Conservation (phyloP, 257 asterid species). For the Fraxinus americana region DNA sequence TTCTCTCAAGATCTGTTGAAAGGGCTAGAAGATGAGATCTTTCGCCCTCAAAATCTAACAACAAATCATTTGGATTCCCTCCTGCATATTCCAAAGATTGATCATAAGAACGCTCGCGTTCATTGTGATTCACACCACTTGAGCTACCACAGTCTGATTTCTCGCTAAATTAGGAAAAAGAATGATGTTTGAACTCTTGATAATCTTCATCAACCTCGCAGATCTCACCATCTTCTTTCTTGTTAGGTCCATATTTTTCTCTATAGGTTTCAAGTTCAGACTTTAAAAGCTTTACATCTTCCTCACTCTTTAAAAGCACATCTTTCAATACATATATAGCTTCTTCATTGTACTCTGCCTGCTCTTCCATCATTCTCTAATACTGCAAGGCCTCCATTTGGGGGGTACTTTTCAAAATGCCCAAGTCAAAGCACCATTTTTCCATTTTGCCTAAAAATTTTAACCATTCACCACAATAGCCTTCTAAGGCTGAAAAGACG, state of each 20-base stretch:
- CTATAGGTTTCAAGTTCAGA: conserved; percentile 15
- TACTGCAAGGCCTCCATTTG: conserved; percentile 90
- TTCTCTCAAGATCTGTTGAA: conserved; percentile 54
- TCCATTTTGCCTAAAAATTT: no score
- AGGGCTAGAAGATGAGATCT: conserved; percentile 52
- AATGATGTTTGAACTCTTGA: conserved; percentile 59
- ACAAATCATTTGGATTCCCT: conserved; percentile 37
- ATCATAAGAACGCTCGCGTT: conserved; percentile 22
- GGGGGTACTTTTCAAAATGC: no score
- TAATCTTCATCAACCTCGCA: conserved; percentile 78
- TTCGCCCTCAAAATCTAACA: conserved; percentile 62
- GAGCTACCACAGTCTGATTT: conserved; percentile 49
- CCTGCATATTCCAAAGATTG: conserved; percentile 28
- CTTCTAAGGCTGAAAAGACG: no score
- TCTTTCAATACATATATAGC: conserved; percentile 17
- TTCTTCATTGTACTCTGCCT: conserved; percentile 69
- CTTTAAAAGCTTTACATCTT: conserved; percentile 16
- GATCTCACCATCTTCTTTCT: conserved; percentile 55
- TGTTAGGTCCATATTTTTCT: conserved; percentile 38
- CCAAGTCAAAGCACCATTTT: no score
- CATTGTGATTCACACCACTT: conserved; percentile 34
- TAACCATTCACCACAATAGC: no score
- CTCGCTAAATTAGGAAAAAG: conserved; percentile 43
- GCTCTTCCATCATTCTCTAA: conserved; percentile 99
- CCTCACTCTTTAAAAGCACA: conserved; percentile 13